Base-by-base conservation (phyloP, 2,329 filamentous ascomycete genomes). In the Aspergillus fijiensis region DNA sequence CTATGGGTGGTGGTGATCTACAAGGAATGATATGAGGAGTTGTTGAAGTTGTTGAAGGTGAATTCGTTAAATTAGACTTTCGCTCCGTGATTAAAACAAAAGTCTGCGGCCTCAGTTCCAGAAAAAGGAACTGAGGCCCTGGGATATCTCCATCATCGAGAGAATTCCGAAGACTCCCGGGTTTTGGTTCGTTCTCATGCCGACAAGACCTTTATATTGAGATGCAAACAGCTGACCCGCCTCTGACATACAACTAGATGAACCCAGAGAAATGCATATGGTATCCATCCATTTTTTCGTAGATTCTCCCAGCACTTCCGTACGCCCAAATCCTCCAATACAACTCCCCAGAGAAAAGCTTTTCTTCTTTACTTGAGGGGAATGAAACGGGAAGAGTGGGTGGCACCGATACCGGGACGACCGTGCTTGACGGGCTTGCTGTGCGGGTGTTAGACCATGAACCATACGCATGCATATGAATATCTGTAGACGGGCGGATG, bases 391-490 rank as follows among this genome's bases (percentile, higher is more conserved):
- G 95, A 99, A 86, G 94, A 98, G 91, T 99, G 93, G 75, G 95
- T 99, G 78, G 95, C 95, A 96, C 95, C 95, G 79, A 99, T 99
- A 98, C 95, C 95, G 79, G 95, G 95, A 83, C 95, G 87, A 89
- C 95, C 95, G 90, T 99, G 95, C 91, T 98, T 99, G 89, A 99
- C 95, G 78, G 95, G 95, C 86, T 93, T 93, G 91, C 92, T 96
- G 76, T 78, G 62, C 47, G 67, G 59, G 70, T 73, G 82, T 90
- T 80, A 89, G 86, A 66, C n/a, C 1, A n/a, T 3, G 31, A 23
- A 29, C 29, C 51, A 14, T 49, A 33, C 6, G 49, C 14, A 29
- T 4, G 10, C 23, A 23, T 23, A 23, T 23, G 1, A 1, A 23
- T 23, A 23, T 23, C 1, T 23, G 23, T 5, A 23, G 23, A 4